Evolutionary conservation across 106 monocot genomes (phyloP), one percentile per base, ranked within the genome.

Genomic region (Dendrobium huoshanense): DNA sequence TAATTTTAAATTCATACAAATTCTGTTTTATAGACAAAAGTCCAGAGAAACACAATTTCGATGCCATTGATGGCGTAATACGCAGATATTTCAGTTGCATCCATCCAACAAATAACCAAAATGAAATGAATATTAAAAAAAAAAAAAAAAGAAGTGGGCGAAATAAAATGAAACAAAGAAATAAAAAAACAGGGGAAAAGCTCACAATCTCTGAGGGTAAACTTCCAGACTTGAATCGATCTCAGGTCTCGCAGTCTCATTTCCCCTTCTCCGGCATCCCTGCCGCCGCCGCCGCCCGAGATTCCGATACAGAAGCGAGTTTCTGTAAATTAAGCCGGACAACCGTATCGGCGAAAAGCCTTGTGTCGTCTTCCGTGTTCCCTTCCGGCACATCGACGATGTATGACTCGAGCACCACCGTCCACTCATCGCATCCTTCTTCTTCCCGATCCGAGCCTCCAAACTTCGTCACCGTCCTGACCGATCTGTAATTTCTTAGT

Each of bases 331-430:
- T 93, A 27, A 91, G 86, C 72, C 85, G 72, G 74, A 94, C 82
- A 37, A 94, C 82, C 15, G 94, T 94, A 75, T 94, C 94, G 58
- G 91, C 91, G 84, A 94, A 94, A 48, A 91, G 76, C 56, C 89
- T 68, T 2, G 91, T 94, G 68, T 94, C 94, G 48, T 94, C 91
- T 78, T 87, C 87, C 25, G 89, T 89, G 80, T 94, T 94, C 54
- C 94, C 94, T 16, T 86, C 86, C 22, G 94, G 94, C 45, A 94
- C 85, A 73, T 94, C 94, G 78, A 94, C 94, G 45, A 80, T 86
- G 79, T 94, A 94, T 15, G 91, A 91, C 75, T 94, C 94, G 77
- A 94, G 79, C 70, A 91, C 94, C 41, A 91, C 75, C n/a, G 84
- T 81, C 82, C 84, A 87, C 55, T 82, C 75, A 77, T 78, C 85